These are phyloP conservation scores for Auricularia sp. DNA, from an alignment of 768 basidiomycete genomes.

Conservation along the genomic window DNA sequence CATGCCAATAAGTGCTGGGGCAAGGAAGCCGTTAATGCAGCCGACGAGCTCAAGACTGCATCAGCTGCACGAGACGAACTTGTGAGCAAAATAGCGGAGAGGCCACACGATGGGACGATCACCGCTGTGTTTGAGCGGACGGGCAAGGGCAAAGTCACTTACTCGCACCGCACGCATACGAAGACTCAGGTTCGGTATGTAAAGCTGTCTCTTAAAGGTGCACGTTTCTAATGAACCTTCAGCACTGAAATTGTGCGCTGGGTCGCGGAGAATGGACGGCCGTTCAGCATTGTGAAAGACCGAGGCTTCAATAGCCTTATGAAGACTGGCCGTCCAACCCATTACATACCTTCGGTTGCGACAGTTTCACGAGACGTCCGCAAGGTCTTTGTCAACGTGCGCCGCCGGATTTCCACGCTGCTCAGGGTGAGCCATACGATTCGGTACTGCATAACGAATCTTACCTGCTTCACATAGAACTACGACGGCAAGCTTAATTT, in stretches of 20 bases:
- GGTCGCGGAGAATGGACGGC: slow-evolving; percentile 25
- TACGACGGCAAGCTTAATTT: slow-evolving; percentile 24
- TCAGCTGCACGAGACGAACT: not conserved
- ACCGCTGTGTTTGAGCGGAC: slow-evolving; percentile 19
- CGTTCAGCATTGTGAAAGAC: slow-evolving; percentile 28
- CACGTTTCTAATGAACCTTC: not conserved
- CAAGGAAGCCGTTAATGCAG: slow-evolving; percentile 14
- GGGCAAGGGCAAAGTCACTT: slow-evolving; percentile 23
- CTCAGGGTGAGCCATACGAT: slow-evolving; percentile 13
- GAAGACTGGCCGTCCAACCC: slow-evolving; percentile 24
- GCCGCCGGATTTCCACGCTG: slow-evolving; percentile 18
- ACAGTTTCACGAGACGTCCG: slow-evolving; percentile 27
- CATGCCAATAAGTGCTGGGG: slow-evolving; percentile 29
- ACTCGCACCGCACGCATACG: slow-evolving; percentile 20
- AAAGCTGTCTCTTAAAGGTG: not conserved
- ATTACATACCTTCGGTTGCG: slow-evolving; percentile 24
- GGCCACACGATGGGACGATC: slow-evolving; percentile 13
- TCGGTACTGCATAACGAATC: no score
- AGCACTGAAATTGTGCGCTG: slow-evolving; percentile 25
- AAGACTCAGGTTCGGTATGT: slow-evolving; percentile 17
- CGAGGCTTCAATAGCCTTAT: slow-evolving; percentile 21
- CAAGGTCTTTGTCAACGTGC: slow-evolving; percentile 17
- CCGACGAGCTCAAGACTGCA: slow-evolving; percentile 2
- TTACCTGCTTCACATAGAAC: slow-evolving; percentile 13
- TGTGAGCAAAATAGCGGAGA: not conserved